These are phyloP conservation scores for Xerocomus nothofagi DNA, from an alignment of 1,284 basidiomycete species.

Conservation along the genomic window DNA sequence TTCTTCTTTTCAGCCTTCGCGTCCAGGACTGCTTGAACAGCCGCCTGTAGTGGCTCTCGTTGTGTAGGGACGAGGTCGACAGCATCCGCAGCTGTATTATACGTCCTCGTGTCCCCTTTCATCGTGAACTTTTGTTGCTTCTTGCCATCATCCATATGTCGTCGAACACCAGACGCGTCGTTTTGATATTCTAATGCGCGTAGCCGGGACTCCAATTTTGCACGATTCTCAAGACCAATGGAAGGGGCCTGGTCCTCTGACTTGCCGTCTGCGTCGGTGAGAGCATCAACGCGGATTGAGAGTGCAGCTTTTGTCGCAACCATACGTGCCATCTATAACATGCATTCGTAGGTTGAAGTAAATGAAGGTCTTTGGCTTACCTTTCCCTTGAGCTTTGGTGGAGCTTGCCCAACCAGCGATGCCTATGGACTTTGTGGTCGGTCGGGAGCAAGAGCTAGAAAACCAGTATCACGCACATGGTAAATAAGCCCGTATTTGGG, in stretches of 20 bases:
- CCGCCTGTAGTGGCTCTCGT: constrained; percentile 68
- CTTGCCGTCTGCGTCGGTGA: constrained; percentile 91
- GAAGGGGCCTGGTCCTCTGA: constrained; percentile 79
- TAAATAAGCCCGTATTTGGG: constrained; percentile 98
- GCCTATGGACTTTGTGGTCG: constrained; percentile 49
- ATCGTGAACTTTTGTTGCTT: constrained; percentile 81
- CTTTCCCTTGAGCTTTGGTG: constrained; percentile 98
- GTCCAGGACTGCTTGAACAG: constrained; percentile 64
- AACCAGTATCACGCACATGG: constrained; percentile 60
- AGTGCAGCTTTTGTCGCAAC: constrained; percentile 97
- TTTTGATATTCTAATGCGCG: constrained; percentile 85
- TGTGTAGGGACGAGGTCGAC: constrained; percentile 82
- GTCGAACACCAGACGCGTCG: constrained; percentile 66
- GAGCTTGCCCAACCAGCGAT: constrained; percentile 94
- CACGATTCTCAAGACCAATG: constrained; percentile 90
- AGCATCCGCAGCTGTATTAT: constrained; percentile 81
- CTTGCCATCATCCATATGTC: constrained; percentile 60
- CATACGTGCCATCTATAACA: constrained; percentile 92
- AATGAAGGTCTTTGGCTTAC: constrained; percentile 37
- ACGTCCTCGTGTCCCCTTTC: constrained; percentile 71
- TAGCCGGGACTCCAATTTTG: constrained; percentile 93
- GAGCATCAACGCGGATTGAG: constrained; percentile 94
- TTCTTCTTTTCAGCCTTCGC: constrained; percentile 78
- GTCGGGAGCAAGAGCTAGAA: not conserved
- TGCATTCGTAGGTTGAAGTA: constrained; percentile 2